Percentiles rank a stretch among this genome's conserved stretches.
phyloP scores from a whole-genome alignment of 192 early-diverging fungal genomes.

The Coemansia sp. region DNA sequence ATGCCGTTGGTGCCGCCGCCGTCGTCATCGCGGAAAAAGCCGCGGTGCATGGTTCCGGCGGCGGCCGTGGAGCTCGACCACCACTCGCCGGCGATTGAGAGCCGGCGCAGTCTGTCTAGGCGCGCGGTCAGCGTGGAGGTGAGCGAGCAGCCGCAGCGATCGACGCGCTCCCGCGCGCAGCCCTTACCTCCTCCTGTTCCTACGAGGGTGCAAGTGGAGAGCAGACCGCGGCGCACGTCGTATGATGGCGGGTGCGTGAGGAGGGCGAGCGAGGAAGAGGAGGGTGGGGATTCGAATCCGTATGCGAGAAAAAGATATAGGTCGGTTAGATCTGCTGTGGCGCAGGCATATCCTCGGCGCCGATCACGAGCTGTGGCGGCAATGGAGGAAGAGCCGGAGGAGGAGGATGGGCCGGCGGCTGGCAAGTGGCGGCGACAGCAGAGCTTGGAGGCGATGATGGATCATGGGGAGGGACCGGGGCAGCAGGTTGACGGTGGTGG shows the following conservation, averaged over 20 bases:
- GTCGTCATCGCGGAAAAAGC: conserved; percentile 24
- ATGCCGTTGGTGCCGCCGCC: conserved; percentile 4
- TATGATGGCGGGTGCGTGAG: conserved; percentile 21
- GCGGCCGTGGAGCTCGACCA: conserved; percentile 46
- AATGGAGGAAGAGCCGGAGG: background rate
- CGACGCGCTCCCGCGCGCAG: background rate
- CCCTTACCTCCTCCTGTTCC: background rate
- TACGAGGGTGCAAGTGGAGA: background rate
- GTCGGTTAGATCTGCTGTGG: conserved; percentile 44
- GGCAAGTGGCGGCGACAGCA: conserved; percentile 36
- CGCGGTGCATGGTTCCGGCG: conserved; percentile 46
- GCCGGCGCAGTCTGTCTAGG: conserved; percentile 17
- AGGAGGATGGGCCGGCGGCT: background rate
- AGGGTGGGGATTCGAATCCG: conserved; percentile 24
- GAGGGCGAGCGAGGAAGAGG: background rate
- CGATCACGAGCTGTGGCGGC: background rate
- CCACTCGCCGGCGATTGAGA: conserved; percentile 3
- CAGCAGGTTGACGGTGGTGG: background rate
- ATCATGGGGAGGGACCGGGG: background rate
- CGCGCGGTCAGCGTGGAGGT: conserved; percentile 36
- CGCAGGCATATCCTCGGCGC: conserved; percentile 34
- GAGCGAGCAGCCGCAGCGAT: background rate
- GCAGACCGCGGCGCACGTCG: conserved; percentile 34
- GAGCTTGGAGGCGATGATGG: background rate
- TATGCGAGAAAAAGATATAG: conserved; percentile 46